Evolutionary conservation across 768 basidiomycete species (phyloP), one percentile per base, ranked within the genome.

Genomic region (Lactifluus subvellereus): DNA sequence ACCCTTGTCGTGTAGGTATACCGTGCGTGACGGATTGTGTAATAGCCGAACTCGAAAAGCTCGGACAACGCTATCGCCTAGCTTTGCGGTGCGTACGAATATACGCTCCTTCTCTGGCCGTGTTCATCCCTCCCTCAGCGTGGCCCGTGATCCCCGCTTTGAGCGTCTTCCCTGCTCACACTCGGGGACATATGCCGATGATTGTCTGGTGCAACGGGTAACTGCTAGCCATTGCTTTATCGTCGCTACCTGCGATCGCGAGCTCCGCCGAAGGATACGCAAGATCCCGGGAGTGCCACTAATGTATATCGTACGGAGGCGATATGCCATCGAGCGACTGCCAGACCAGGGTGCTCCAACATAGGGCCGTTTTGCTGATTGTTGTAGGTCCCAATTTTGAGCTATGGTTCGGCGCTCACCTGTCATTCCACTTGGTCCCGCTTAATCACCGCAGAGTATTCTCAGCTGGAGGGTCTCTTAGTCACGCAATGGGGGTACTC

Each of bases 21-120:
- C 97, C 97, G 1, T 97, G 94, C 68, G 90, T 99, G n/a, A 98
- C 97, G 32, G 97, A 98, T 75, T 99, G 97, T 70, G 97, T 99
- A 13, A 89, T 98, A 82, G 97, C 96, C 7, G 97, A 99, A 74
- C 77, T 99, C 69, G 97, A 99, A 77, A 99, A 99, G 76, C 78
- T 99, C 14, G 97, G 97, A 2, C 94, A 94, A 56, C 87, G 90
- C 69, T 99, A 96, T 75, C 86, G 97, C 43, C 84, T 98, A 38
- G 97, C 97, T 20, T 79, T 99, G 52, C 86, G 93, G 95, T 94
- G 59, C 70, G 89, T 75, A 54, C 38, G 32, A 9, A 42, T 43
- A 33, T 62, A 45, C 37, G 18, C 35, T 67, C 35, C 48, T 54
- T 42, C 54, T 37, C 14, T 22, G 20, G 50, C 30, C 14, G 6